A percentile compares a stretch with the other conserved stretches of the same genome.
Conservation (phyloP, 176 grass and related monocot species). For the Bromus sterilis region DNA sequence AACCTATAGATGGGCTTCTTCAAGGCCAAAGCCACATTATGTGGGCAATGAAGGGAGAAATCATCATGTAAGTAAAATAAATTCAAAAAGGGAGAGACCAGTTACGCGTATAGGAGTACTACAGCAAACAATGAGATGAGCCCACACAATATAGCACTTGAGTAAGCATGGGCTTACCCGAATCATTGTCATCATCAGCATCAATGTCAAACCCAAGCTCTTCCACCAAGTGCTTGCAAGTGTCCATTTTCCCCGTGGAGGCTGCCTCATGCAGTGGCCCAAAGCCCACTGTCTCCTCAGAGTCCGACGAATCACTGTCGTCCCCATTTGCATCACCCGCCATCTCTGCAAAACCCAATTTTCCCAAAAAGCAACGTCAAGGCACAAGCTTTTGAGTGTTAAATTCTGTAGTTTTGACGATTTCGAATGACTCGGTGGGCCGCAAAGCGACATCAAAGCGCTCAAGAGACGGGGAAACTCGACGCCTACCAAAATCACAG, state of each 20-base stretch:
- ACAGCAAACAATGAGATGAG: too few species aligned
- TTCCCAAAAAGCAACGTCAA: background rate
- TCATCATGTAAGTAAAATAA: background rate
- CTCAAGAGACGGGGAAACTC: too few species aligned
- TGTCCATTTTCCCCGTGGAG: background rate
- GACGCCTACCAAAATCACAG: background rate
- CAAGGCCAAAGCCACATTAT: background rate
- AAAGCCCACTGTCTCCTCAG: background rate
- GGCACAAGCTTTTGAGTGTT: background rate
- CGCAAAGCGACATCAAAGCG: too few species aligned
- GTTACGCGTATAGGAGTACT: background rate
- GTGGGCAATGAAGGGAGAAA: background rate
- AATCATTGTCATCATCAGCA: background rate
- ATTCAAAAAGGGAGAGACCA: background rate
- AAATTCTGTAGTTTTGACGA: background rate
- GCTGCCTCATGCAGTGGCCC: constrained; percentile 16
- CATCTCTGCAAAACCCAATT: constrained; percentile 7
- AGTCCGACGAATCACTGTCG: background rate
- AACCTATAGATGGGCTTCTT: background rate
- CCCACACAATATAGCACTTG: background rate
- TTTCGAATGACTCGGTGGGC: background rate
- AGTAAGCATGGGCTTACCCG: background rate
- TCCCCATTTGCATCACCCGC: background rate
- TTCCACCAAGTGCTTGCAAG: constrained; percentile 31
- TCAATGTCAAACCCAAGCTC: constrained; percentile 16